phyloP scores from a whole-genome alignment of 305 asterid species.

The Lippia alba region DNA sequence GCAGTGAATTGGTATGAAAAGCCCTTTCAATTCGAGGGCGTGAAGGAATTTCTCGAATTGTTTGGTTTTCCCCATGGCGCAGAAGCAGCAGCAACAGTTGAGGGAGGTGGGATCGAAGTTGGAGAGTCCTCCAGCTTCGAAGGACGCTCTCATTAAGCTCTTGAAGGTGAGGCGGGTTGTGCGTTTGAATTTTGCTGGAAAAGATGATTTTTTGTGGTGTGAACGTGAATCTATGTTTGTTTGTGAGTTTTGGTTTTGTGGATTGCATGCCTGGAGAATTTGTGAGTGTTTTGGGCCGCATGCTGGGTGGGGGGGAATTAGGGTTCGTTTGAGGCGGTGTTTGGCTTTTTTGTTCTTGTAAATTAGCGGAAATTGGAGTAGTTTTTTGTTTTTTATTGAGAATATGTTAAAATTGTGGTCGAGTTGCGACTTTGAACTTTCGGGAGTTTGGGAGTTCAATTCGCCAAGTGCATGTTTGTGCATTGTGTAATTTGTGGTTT shows the following conservation, averaged over 20 bases:
- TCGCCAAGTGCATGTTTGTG: slow-evolving; percentile 34
- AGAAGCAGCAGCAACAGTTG: slow-evolving; percentile 79
- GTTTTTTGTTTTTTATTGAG: slow-evolving; percentile 7
- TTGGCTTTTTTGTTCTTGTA: slow-evolving; percentile 22
- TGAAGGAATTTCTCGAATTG: slow-evolving; percentile 36
- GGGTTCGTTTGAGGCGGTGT: slow-evolving; percentile 40
- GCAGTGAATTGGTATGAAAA: slow-evolving; percentile 33
- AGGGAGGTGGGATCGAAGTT: slow-evolving; percentile 88
- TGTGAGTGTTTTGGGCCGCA: slow-evolving; percentile 24
- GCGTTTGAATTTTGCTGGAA: slow-evolving; percentile 24
- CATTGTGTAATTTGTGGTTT: slow-evolving; percentile 30
- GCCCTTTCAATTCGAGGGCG: slow-evolving; percentile 23
- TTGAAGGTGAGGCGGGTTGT: slow-evolving; percentile 57
- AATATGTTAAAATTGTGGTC: slow-evolving; percentile 8
- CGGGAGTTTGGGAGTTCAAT: slow-evolving; percentile 28
- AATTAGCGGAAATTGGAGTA: slow-evolving; percentile 20
- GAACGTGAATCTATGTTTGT: slow-evolving; percentile 18
- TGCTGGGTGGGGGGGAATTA: slow-evolving; percentile 41
- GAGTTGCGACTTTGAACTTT: slow-evolving; percentile 23
- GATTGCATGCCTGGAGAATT: slow-evolving; percentile 44
- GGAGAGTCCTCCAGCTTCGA: slow-evolving; percentile 67
- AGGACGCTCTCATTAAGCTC: slow-evolving; percentile 81
- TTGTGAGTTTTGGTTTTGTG: slow-evolving; percentile 31
- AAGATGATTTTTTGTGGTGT: slow-evolving; percentile 25
- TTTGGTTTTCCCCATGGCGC: slow-evolving; percentile 48